Evolutionary conservation across 1,284 basidiomycete genomes (phyloP).

Genomic region (Leccinum subrobustum): DNA sequence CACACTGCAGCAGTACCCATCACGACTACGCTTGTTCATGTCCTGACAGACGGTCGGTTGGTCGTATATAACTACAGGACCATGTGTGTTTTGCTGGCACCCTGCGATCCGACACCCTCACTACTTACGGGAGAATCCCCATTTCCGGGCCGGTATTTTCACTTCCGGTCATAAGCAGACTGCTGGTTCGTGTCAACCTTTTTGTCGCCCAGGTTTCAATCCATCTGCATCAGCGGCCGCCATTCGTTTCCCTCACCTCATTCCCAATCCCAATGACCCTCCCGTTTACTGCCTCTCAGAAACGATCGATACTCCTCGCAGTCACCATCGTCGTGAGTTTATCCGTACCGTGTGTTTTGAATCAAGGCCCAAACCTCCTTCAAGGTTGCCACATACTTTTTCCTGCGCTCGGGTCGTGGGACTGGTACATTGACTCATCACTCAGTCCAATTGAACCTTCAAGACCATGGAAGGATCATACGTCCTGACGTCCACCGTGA

Average conservation of each 20-base stretch:
- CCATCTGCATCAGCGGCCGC: background rate
- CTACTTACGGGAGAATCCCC: background rate
- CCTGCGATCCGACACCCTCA: background rate
- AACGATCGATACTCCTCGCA: slow-evolving; percentile 31
- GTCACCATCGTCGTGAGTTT: slow-evolving; percentile 26
- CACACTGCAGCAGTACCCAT: background rate
- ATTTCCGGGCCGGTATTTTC: background rate
- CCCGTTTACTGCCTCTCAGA: slow-evolving; percentile 31
- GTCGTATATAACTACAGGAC: background rate
- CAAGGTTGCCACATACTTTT: slow-evolving; percentile 24
- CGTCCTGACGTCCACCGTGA: background rate
- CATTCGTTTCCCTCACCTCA: background rate
- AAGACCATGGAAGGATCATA: background rate
- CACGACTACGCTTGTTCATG: background rate
- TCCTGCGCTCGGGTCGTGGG: slow-evolving; percentile 16
- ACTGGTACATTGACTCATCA: slow-evolving; percentile 1
- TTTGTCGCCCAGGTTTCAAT: background rate
- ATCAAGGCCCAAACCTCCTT: background rate
- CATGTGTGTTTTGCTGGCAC: background rate
- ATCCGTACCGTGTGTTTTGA: background rate
- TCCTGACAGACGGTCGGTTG: too few relatives aligned
- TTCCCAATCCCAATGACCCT: slow-evolving; percentile 17
- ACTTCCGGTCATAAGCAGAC: slow-evolving; percentile 6
- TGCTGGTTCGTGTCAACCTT: background rate
- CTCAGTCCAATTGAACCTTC: slow-evolving; percentile 1